These are phyloP conservation scores for Sporopachydermia quercuum DNA, from an alignment of 805 yeast genomes.

Conservation along the genomic window DNA sequence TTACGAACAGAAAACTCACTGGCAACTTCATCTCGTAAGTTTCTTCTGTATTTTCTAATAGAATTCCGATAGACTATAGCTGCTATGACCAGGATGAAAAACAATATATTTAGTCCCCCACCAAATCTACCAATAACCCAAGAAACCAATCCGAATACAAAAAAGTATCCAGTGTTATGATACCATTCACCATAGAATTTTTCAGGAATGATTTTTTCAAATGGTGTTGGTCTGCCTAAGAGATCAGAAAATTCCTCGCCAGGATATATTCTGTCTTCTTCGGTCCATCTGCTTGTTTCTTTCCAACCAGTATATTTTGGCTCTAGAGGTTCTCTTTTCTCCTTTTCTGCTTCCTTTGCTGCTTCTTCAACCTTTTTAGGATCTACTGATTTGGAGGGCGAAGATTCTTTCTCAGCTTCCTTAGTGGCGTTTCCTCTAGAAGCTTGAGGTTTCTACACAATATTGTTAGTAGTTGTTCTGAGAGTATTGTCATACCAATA, in stretches of 20 bases:
- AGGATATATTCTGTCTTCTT: conserved; percentile 42
- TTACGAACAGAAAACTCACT: conserved; percentile 70
- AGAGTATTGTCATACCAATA: no score
- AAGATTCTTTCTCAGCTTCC: conserved; percentile 1
- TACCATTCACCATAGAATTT: conserved; percentile 89
- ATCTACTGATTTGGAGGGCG: not conserved
- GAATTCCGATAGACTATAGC: conserved; percentile 71
- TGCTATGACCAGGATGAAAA: conserved; percentile 48
- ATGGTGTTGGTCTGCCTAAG: conserved; percentile 49
- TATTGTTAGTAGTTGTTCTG: no score
- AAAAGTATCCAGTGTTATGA: conserved; percentile 65
- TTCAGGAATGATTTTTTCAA: conserved; percentile 67
- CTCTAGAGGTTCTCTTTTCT: conserved; percentile 35
- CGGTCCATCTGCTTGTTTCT: conserved; percentile 81
- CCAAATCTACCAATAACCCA: conserved; percentile 68
- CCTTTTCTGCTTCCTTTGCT: conserved; percentile 11
- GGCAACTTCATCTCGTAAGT: conserved; percentile 66
- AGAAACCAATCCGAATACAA: conserved; percentile 54
- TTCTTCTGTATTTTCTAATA: conserved; percentile 61
- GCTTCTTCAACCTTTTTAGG: conserved; percentile 2
- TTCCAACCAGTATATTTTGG: conserved; percentile 80
- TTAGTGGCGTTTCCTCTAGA: no score
- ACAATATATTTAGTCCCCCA: conserved; percentile 69
- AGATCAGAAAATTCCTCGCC: conserved; percentile 54
- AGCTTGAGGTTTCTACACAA: no score